Conservation (phyloP, 2,329 filamentous ascomycete genomes). For the Penicillium sp. region DNA sequence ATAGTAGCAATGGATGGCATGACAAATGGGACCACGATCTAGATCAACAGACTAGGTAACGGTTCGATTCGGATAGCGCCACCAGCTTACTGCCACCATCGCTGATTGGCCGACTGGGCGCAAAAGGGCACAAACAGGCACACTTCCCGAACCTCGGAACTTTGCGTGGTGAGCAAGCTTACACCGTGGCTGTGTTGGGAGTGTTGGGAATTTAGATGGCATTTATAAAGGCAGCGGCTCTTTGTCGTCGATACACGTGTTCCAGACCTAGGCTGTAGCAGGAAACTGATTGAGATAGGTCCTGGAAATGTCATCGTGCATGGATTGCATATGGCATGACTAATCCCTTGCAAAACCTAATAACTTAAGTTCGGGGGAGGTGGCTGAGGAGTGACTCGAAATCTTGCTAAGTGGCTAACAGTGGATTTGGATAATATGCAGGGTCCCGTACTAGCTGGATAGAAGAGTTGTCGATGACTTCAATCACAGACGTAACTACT, state of each 20-base stretch:
- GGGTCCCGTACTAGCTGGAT: background rate
- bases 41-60: background rate
- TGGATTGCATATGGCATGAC: background rate
- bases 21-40: background rate
- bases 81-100: background rate
- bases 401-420: background rate
- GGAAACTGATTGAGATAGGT: background rate
- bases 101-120: background rate
- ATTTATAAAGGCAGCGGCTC: no score
- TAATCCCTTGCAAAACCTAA: background rate
- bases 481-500: background rate
- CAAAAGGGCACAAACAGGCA: background rate
- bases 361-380: background rate
- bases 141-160: background rate
- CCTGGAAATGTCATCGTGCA: no score
- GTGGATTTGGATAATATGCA: background rate
- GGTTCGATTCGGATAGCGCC: background rate
- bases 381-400: background rate
- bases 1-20: background rate
- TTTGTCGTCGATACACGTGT: background rate
- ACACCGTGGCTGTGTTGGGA: background rate
- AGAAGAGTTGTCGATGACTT: no score
- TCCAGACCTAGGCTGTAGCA: background rate
- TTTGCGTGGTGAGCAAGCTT: background rate
- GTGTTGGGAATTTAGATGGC: background rate